A percentile compares a stretch with the other conserved stretches of the same genome.
Evolutionary conservation across 2,329 filamentous ascomycete genomes (phyloP).

Genomic region (Aspergillus luchuensis): DNA sequence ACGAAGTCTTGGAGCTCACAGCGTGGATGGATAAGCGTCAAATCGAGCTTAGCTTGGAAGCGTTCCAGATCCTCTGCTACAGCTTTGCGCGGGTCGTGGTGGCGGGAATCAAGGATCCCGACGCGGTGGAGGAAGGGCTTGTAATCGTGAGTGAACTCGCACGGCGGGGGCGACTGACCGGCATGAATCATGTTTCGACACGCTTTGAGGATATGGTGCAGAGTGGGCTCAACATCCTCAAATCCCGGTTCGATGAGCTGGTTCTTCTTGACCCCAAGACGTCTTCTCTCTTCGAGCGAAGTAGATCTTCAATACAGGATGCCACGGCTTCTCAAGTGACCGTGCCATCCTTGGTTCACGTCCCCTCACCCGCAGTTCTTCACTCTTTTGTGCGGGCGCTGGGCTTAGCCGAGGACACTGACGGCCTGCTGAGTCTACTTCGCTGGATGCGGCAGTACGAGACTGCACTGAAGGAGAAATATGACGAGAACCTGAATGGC

Average conservation of each 20-base stretch:
- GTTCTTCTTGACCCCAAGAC: conserved; percentile 33
- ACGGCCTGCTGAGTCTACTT: conserved; percentile 43
- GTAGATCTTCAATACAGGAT: conserved; percentile 15
- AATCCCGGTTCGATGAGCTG: conserved; percentile 39
- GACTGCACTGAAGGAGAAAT: conserved; percentile 34
- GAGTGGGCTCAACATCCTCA: conserved; percentile 35
- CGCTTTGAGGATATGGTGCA: conserved; percentile 34
- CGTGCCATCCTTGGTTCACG: conserved; percentile 36
- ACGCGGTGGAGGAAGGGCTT: conserved; percentile 31
- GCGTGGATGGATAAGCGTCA: conserved; percentile 38
- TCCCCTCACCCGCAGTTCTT: conserved; percentile 42
- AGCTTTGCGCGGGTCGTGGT: conserved; percentile 40
- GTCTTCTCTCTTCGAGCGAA: conserved; percentile 25
- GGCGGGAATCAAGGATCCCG: conserved; percentile 32
- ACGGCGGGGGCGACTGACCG: conserved; percentile 10
- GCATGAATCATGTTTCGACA: conserved; percentile 7
- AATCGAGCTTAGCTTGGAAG: conserved; percentile 34
- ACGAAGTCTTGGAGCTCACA: conserved; percentile 36
- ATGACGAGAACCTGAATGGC: conserved; percentile 42
- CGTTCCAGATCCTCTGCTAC: conserved; percentile 39
- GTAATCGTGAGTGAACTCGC: conserved; percentile 26
- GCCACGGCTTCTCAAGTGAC: conserved; percentile 18
- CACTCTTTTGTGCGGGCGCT: conserved; percentile 47
- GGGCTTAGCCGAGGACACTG: conserved; percentile 42
- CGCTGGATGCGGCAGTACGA: conserved; percentile 45